Percentiles rank a stretch among this genome's conserved stretches.
phyloP scores from a whole-genome alignment of 164 flowering plant species.

The Magnolia kwangsiensis region DNA sequence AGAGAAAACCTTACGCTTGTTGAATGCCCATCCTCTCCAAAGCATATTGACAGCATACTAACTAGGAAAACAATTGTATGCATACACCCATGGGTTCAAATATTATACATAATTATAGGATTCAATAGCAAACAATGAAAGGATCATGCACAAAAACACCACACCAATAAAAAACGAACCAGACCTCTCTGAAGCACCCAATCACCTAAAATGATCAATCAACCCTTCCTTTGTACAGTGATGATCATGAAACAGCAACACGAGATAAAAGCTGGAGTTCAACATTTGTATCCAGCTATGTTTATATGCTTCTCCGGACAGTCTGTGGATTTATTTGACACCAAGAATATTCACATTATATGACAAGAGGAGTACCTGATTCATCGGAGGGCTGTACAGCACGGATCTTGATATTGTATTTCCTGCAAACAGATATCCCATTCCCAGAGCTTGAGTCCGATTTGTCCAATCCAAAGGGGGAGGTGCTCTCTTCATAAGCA shows the following conservation, averaged over 20 bases:
- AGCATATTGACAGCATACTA: not conserved
- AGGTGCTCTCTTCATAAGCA: slow-evolving; percentile 44
- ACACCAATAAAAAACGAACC: not conserved
- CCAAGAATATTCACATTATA: slow-evolving; percentile 17
- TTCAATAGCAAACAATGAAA: not conserved
- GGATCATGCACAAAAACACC: not conserved
- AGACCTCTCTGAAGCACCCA: not conserved
- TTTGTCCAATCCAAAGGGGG: slow-evolving; percentile 32
- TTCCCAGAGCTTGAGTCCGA: slow-evolving; percentile 36
- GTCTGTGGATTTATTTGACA: not conserved
- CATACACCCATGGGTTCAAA: not conserved
- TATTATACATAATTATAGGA: not conserved
- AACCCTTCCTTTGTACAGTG: slow-evolving; percentile 2
- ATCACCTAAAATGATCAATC: not conserved
- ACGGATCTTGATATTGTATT: slow-evolving; percentile 60
- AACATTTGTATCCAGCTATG: not conserved
- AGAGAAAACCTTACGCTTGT: no score
- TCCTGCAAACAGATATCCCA: slow-evolving; percentile 28
- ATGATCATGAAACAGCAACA: not conserved
- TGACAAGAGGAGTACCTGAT: slow-evolving; percentile 36
- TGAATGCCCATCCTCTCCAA: not conserved
- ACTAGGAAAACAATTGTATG: not conserved
- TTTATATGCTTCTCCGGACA: not conserved
- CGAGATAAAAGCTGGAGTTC: not conserved
- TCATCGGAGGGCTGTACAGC: slow-evolving; percentile 65